Percentiles rank a stretch among this genome's conserved stretches.
These are phyloP conservation scores for Fusarium euwallaceae DNA, from an alignment of 2,329 filamentous ascomycete genomes.

Conservation along the genomic window DNA sequence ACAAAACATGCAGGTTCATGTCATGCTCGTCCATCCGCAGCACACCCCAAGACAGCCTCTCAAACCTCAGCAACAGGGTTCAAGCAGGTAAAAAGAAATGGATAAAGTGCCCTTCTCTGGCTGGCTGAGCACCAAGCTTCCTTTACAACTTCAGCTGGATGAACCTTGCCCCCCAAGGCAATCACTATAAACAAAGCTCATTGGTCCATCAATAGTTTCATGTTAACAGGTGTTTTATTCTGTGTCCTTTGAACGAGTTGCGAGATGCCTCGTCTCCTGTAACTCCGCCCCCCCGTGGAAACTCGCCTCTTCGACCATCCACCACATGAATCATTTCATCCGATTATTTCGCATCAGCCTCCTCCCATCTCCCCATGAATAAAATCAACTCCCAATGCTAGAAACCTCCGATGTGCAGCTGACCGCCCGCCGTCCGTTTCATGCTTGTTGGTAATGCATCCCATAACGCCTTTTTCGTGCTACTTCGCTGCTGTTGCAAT, in stretches of 20 bases:
- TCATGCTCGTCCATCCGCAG: neutral
- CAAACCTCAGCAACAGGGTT: constrained; percentile 5
- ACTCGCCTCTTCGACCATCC: neutral
- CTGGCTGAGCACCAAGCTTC: constrained; percentile 1
- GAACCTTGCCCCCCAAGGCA: neutral
- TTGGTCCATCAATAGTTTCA: neutral
- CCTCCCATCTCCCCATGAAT: neutral
- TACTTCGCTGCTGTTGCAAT: neutral
- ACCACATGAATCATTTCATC: neutral
- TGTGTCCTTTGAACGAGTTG: neutral
- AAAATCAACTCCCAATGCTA: constrained; percentile 33
- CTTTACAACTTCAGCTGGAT: neutral
- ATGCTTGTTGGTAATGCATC: constrained; percentile 22
- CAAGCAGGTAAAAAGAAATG: constrained; percentile 4
- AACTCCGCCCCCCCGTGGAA: neutral
- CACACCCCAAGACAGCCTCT: neutral
- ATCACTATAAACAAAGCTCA: neutral
- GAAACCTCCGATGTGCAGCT: constrained; percentile 23
- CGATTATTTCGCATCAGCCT: neutral
- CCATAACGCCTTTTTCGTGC: constrained; percentile 34
- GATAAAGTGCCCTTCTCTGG: neutral
- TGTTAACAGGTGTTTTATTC: neutral
- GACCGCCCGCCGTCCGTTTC: constrained; percentile 15
- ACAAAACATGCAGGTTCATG: constrained; percentile 1
- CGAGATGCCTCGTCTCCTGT: neutral